Base-by-base conservation (phyloP, 257 asterid species). In the Eucommia ulmoides region DNA sequence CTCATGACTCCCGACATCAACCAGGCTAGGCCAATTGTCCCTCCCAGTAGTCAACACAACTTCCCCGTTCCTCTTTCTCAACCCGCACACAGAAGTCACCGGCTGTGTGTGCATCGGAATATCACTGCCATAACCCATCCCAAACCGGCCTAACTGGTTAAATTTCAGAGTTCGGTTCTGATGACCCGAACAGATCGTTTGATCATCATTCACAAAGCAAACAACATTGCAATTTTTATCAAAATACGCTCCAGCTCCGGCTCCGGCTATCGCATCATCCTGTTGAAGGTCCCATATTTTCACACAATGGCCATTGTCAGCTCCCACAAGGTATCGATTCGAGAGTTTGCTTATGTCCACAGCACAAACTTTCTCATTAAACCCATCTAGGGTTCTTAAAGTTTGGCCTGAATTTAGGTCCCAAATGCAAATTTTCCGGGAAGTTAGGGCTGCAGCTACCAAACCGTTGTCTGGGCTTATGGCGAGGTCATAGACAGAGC, bases 281-380 rank as follows among this genome's bases (percentile, higher is more conserved):
- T 70, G 82, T 65, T 75, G 82, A 61, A 89, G 83, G 66, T 89
- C 96, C 98, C 98, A 89, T 33, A 89, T 78, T 71, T 89, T 89
- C 19, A 89, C 86, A 0, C 96, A 85, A 17, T 91, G 91, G 52
- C 86, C 98, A 74, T 89, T 79, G 12, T 93, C 94, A 26, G 96
- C 82, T 54, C 96, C 85, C 35, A 79, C 88, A 9, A 81, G 83
- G 57, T 64, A 58, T 19, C 94, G 93, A 20, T 67, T 73, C 0
- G 98, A 85, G 50, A 78, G 66, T 67, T 71, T 80, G 73, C 88
- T 81, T 1, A 73, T n/a, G n/a, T 89, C 98, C 24, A 85, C 98
- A 0, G 98, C 94, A 55, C 88, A 81, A 22, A 89, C 98, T 58
- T 89, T 89, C 65, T 89, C 96, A 22, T 63, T 41, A 49, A 85